phyloP scores from a whole-genome alignment of 2,329 filamentous ascomycete genomes.

The Aspergillus phoenicis region DNA sequence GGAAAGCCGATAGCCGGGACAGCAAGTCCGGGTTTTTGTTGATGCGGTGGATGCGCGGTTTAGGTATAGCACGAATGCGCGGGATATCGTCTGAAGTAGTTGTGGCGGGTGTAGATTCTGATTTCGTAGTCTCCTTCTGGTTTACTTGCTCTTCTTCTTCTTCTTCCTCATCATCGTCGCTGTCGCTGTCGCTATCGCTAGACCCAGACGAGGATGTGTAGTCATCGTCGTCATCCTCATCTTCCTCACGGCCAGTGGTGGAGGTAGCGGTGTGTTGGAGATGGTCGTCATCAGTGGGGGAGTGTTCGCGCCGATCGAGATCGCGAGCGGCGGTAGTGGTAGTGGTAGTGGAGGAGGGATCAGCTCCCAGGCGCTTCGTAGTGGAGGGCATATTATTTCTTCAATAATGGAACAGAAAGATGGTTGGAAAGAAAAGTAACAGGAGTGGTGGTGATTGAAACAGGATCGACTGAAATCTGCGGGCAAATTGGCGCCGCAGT shows the following conservation, averaged over 20 bases:
- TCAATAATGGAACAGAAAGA: too few relatives aligned
- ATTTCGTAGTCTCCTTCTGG: too few relatives aligned
- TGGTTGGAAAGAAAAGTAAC: neutral
- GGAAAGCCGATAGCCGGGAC: constrained; percentile 43
- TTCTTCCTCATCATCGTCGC: constrained; percentile 25
- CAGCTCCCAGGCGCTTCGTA: neutral
- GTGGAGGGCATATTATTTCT: neutral
- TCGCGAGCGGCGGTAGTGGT: neutral
- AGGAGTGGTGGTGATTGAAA: neutral
- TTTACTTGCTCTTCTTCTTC: too few relatives aligned
- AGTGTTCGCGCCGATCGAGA: neutral
- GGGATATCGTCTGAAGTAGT: constrained; percentile 25
- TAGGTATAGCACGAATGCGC: constrained; percentile 33
- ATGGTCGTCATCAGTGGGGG: neutral
- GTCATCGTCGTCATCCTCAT: constrained; percentile 24
- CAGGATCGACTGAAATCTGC: neutral
- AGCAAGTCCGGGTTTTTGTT: constrained; percentile 34
- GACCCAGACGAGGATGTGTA: constrained; percentile 28
- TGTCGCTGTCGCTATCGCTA: constrained; percentile 28
- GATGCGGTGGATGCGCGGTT: constrained; percentile 37
- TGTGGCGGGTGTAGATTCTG: neutral
- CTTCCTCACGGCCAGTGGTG: neutral
- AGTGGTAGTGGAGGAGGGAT: neutral
- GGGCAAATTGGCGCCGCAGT: neutral
- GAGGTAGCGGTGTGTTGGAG: neutral